Conservation (phyloP, 805 yeast species). For the Yarrowia sp. region DNA sequence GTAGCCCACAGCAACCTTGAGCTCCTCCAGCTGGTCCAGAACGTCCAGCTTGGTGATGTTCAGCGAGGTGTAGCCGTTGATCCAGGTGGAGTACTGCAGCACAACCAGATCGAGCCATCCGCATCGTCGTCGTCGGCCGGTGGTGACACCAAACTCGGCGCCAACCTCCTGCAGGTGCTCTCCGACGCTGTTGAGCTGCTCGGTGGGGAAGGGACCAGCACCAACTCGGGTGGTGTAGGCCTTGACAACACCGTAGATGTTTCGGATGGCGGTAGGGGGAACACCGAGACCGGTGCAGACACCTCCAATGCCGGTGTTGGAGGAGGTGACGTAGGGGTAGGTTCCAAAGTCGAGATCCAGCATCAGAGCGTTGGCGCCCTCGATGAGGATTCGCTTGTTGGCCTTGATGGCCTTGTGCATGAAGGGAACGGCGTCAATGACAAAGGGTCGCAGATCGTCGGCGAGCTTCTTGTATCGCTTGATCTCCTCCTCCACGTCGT, state of each 20-base stretch:
- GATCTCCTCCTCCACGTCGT: constrained; percentile 81
- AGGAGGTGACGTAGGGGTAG: constrained; percentile 95
- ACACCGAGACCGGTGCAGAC: constrained; percentile 95
- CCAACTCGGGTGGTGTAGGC: constrained; percentile 99
- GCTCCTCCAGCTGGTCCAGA: constrained; percentile 85
- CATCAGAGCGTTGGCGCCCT: constrained; percentile 99
- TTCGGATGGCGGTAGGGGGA: constrained; percentile 84
- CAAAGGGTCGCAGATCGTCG: constrained; percentile 82
- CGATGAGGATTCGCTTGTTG: constrained; percentile 88
- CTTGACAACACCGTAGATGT: constrained; percentile 94
- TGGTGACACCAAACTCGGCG: constrained; percentile 96
- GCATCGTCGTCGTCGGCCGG: constrained; percentile 98
- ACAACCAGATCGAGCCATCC: constrained; percentile 99
- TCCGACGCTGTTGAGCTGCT: constrained; percentile 87
- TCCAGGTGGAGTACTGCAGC: constrained; percentile 84
- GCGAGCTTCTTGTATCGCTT: constrained; percentile 76
- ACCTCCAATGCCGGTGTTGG: constrained; percentile 97
- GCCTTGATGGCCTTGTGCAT: constrained; percentile 72
- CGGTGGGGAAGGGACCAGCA: constrained; percentile 99
- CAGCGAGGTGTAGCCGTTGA: constrained; percentile 92
- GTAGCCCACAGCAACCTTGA: constrained; percentile 87
- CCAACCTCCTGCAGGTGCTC: constrained; percentile 89
- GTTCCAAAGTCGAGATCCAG: constrained; percentile 98
- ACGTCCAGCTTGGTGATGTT: constrained; percentile 97
- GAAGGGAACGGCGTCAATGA: constrained; percentile 87